Base-by-base conservation (phyloP, 2,329 filamentous ascomycete genomes). In the Sporothrix protearum region DNA sequence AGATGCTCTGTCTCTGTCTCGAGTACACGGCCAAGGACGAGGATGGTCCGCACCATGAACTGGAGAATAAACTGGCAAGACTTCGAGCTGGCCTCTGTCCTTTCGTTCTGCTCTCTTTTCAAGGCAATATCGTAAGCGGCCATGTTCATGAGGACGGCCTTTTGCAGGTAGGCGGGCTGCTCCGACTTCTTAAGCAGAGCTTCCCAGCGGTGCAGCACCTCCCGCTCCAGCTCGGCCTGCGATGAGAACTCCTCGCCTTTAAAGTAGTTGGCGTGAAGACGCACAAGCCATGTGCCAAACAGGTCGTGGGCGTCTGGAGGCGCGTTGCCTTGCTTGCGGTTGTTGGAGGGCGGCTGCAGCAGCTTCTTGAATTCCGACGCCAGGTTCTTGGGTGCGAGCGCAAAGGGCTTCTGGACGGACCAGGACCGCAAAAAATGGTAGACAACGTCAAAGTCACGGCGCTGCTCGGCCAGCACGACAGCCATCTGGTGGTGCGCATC, bases 381-480 rank as follows among this genome's bases (percentile, higher is more conserved):
- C 66, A 99, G 84, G 77, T 98, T 98, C 22, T 84, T 82, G 71
- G 86, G 85, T 2, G 93, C 94, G 61, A 90, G 87, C 0, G 91
- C 90, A 77, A 96, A 90, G 4, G 94, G 93, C 53, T 90, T 85
- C 69, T 89, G 85, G 42, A 93, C 90, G 9, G 90, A 89, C 75
- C 96, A 86, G 19, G 94, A 91, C 74, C 94, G 90, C 78, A 97
- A 96, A 53, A 98, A 88, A 79, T 97, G 90, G 80, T 97, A 98
- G 39, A 96, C 91, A 10, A 93, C 90, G 73, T 93, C 89, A 68
- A 98, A 86, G 78, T 76, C 74, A 12, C 96, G 92, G 75, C 95
- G 91, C 72, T 87, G 87, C 76, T 94, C 89, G 69, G 91, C 90
- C 64, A 93, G 86, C 72, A 98, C 91, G 47, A 98, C 92, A 47